Base-by-base conservation (phyloP, 805 yeast genomes). In the Ogataea neopini region DNA sequence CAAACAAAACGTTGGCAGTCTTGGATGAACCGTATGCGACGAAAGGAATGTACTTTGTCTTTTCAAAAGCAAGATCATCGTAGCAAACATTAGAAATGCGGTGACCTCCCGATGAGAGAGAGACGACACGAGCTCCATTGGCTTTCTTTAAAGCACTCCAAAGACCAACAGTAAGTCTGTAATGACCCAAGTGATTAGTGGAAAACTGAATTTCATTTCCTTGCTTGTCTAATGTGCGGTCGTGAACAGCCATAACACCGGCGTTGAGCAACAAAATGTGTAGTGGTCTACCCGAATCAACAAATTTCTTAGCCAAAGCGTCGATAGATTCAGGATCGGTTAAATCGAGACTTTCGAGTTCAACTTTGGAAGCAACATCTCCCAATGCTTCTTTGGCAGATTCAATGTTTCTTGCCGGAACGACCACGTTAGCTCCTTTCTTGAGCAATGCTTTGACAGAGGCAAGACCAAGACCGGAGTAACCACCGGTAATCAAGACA, bases 231-330 rank as follows among this genome's bases (percentile, higher is more conserved):
- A 3, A 14, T 11, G 17, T 43, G 18, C 6, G 19, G 2, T 26
- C 42, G n/a, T 22, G 42, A 3, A 43, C 20, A 17, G 49, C 49
- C 49, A 45, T 34, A 28, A 45, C 23, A 9, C 45, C 49, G 8
- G 45, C 49, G n/a, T 45, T 45, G 17, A 40, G 28, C 6, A 45
- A 22, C 18, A 45, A 33, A 34, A 45, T 34, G 23, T 40, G 49
- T 10, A 45, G 45, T 8, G 49, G 49, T 26, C 45, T 33, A 19
- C 32, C 44, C 10, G 49, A 45, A 14, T 33, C 37, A 23, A 45
- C 41, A 25, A 30, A 40, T n/a, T 36, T 25, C 5, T 45, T 17
- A 9, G 43, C 34, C 20, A 40, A 40, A 5, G 13, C 13, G 25
- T 26, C 26, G n/a, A 40, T 29, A 5, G 43, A 40, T 10, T 13